These are phyloP conservation scores for Penicillium paneum DNA, from an alignment of 2,329 filamentous ascomycete species.

Conservation along the genomic window DNA sequence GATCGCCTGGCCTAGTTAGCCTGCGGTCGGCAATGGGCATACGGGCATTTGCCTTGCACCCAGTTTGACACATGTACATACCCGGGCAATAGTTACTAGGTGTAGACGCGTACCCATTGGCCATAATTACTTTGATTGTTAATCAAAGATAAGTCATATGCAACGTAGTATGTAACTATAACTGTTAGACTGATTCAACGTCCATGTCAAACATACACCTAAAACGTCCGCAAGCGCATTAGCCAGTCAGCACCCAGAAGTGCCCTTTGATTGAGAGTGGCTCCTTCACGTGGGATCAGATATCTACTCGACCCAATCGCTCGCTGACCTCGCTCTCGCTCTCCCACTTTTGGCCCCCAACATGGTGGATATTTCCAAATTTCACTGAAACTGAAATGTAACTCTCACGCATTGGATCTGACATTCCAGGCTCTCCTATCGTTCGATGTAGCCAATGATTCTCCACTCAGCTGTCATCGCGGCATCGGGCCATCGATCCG, in stretches of 20 bases:
- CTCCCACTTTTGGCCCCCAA: slow-evolving; percentile 6
- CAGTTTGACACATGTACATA: neutral
- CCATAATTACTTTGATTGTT: neutral
- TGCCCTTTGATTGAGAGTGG: neutral
- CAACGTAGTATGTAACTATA: neutral
- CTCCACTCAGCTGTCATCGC: slow-evolving; percentile 12
- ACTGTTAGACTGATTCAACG: neutral
- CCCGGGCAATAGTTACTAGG: neutral
- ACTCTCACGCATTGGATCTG: neutral
- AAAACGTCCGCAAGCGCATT: neutral
- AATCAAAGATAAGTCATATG: neutral
- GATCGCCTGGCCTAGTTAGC: neutral
- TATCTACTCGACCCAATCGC: neutral
- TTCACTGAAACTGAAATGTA: neutral
- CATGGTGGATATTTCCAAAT: neutral
- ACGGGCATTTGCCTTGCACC: neutral
- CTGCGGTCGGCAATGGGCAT: neutral
- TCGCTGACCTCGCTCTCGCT: neutral
- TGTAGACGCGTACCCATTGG: neutral
- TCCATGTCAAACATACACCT: neutral
- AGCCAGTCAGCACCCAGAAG: neutral
- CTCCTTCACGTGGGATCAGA: neutral
- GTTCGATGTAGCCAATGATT: slow-evolving; percentile 1
- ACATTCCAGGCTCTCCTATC: neutral
- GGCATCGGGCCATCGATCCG: slow-evolving; percentile 2